Evolutionary conservation across 2,329 filamentous ascomycete species (phyloP).

Genomic region (Capronia americana): DNA sequence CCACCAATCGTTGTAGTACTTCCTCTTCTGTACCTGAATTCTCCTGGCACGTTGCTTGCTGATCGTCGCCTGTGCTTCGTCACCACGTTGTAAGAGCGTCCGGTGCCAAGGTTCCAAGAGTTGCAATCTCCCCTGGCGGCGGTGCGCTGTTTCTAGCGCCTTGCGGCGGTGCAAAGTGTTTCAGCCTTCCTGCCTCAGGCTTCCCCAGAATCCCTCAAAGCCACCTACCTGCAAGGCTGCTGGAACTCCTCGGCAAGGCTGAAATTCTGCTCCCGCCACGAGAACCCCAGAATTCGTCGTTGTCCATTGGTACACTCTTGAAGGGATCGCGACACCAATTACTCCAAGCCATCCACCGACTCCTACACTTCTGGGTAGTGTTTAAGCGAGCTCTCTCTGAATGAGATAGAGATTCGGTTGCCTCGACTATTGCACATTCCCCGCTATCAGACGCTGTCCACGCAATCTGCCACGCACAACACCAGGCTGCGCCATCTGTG

Average conservation of each 20-base stretch:
- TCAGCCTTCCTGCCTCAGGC: constrained; percentile 12
- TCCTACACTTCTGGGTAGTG: not conserved
- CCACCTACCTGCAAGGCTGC: constrained; percentile 8
- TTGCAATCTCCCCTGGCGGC: constrained; percentile 13
- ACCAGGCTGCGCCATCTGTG: constrained; percentile 24
- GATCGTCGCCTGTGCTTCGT: not conserved
- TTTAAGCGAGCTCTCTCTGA: not conserved
- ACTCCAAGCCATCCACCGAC: not conserved
- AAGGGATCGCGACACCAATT: not conserved
- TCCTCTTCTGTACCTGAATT: not conserved
- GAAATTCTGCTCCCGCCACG: not conserved
- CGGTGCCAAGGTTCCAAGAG: not conserved
- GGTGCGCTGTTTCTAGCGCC: constrained; percentile 2
- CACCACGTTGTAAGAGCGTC: not conserved
- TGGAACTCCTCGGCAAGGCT: not conserved
- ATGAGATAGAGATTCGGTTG: not conserved
- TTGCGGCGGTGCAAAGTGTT: constrained; percentile 22
- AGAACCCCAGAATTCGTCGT: not conserved
- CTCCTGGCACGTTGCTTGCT: not conserved
- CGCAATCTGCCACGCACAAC: constrained; percentile 15
- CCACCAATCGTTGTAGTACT: not conserved
- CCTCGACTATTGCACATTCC: not conserved
- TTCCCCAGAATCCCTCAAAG: constrained; percentile 17
- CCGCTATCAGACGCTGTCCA: constrained; percentile 8
- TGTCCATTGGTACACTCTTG: not conserved